These are phyloP conservation scores for Paramecium caudatum DNA, from an alignment of 73 alveolate species.

Conservation along the genomic window DNA sequence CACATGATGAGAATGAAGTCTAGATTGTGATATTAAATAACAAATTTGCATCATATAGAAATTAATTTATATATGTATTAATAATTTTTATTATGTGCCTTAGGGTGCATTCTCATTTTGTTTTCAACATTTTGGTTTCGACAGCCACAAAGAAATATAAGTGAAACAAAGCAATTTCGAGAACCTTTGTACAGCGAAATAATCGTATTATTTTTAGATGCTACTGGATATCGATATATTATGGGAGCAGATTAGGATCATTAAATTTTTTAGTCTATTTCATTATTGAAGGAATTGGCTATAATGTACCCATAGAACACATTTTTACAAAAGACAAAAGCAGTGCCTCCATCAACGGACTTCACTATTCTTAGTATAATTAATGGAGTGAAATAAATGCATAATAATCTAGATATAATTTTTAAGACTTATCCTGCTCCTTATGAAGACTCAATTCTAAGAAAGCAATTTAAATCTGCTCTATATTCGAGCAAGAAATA, in stretches of 20 bases:
- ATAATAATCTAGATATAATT: slow-evolving; percentile 14
- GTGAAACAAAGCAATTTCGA: not conserved
- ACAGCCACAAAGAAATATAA: not conserved
- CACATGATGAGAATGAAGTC: slow-evolving; percentile 19
- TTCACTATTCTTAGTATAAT: slow-evolving; percentile 48
- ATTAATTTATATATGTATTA: not conserved
- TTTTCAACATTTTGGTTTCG: slow-evolving; percentile 49
- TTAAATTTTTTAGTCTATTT: not conserved
- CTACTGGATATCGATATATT: slow-evolving; percentile 63
- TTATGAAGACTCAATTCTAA: slow-evolving; percentile 6
- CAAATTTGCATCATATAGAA: not conserved
- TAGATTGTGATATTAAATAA: slow-evolving; percentile 32
- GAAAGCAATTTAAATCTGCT: slow-evolving; percentile 9
- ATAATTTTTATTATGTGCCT: not conserved
- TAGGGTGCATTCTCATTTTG: slow-evolving; percentile 37
- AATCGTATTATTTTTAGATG: slow-evolving; percentile 40
- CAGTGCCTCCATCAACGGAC: slow-evolving; percentile 63
- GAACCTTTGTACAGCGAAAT: not conserved
- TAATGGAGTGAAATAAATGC: slow-evolving; percentile 41
- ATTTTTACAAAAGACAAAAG: slow-evolving; percentile 32
- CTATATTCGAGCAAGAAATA: slow-evolving; percentile 25
- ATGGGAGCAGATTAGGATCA: not conserved
- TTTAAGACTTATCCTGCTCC: slow-evolving; percentile 29
- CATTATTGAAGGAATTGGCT: not conserved
- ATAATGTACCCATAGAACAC: not conserved